phyloP scores from a whole-genome alignment of 106 monocot species.

The Ottelia alismoides region DNA sequence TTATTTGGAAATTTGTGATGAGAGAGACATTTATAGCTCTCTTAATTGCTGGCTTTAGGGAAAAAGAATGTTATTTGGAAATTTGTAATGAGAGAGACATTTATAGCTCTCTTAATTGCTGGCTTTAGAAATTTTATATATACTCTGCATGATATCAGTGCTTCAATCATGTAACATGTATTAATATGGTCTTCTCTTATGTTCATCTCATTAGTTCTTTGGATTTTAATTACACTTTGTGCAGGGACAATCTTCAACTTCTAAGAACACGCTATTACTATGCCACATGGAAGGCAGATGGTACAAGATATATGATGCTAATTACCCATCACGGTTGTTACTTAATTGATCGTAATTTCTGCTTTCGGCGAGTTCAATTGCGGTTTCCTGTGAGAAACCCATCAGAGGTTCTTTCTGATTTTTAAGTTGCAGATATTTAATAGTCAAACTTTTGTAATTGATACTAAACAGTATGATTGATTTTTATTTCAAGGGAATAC shows the following conservation, averaged over 20 bases:
- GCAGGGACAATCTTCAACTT: slow-evolving; percentile 88
- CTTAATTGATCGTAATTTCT: slow-evolving; percentile 86
- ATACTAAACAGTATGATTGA: background rate
- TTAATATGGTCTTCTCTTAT: too few relatives aligned
- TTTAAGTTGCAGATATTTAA: too few relatives aligned
- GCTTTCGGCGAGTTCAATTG: slow-evolving; percentile 89
- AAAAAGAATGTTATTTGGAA: too few relatives aligned
- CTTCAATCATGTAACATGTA: too few relatives aligned
- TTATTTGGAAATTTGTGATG: too few relatives aligned
- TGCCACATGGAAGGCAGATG: slow-evolving; percentile 99
- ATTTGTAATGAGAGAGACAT: too few relatives aligned
- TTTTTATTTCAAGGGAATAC: slow-evolving; percentile 36
- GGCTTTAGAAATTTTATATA: too few relatives aligned
- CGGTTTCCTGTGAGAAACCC: slow-evolving; percentile 63
- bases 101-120: too few relatives aligned
- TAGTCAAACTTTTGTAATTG: background rate
- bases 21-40: too few relatives aligned
- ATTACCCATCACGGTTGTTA: slow-evolving; percentile 73
- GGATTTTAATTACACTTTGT: slow-evolving; percentile 11
- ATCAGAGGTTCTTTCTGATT: slow-evolving; percentile 26
- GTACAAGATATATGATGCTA: slow-evolving; percentile 98
- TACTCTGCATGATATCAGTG: too few relatives aligned
- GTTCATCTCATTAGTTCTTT: too few relatives aligned
- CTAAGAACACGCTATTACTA: slow-evolving; percentile 91
- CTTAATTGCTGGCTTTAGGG: too few relatives aligned